Base-by-base conservation (phyloP, 106 monocot species). In the Dendrobium catenatum region DNA sequence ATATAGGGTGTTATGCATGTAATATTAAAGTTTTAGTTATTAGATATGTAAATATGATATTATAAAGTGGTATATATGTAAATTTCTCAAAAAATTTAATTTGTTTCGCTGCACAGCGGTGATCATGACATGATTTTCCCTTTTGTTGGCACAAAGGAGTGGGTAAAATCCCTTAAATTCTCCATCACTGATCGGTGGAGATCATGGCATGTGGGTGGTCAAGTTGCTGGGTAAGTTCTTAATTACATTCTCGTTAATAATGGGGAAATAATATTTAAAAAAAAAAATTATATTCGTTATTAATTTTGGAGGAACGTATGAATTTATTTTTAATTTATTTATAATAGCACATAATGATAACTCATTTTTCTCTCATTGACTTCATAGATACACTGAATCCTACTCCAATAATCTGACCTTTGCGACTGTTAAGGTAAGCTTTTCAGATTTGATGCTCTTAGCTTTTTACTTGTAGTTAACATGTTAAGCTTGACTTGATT, bases 81-180 rank as follows among this genome's bases (percentile, higher is more conserved):
- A 26, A 26, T 26, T 26, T 26, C 26, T 0, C 26, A 31, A 37
- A 37, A 37, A n/a, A n/a, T n/a, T n/a, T n/a, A n/a, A n/a, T n/a
- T 26, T 26, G 26, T 26, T 26, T 26, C 26, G 26, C 26, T 26
- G 26, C 26, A 26, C 26, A 26, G 26, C 26, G 26, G 26, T 26
- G 26, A 26, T 26, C 26, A 88, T 77, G 90, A 90, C 72, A 0
- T 86, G 20, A 9, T 76, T n/a, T 26, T 90, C 42, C 90, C 90
- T 24, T 82, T 80, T 79, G 42, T 90, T 9, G 88, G 90, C 22
- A 90, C 90, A 40, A 79, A 82, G 37, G 61, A 67, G 73, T 90
- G 90, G 90, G 77, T 90, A 55, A 83, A 75, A 88, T 88, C 90
- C 17, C 80, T 90, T 10, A 80, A 82, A 66, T 90, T 77, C 73